Base-by-base conservation (phyloP, 495 filamentous ascomycete species). In the Clohesyomyces aquaticus region DNA sequence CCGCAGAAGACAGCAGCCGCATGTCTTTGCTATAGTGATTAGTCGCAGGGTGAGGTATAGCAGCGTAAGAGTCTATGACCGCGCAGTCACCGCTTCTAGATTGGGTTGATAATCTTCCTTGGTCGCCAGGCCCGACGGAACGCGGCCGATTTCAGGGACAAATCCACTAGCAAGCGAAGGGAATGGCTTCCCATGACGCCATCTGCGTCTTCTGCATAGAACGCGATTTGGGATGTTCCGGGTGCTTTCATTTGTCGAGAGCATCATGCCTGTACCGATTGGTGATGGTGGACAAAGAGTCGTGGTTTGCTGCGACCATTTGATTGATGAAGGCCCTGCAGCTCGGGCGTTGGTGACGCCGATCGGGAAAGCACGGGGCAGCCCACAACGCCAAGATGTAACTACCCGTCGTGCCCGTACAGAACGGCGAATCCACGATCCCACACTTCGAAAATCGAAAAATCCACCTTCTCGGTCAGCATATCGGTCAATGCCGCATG, bases 161-260 rank as follows among this genome's bases (percentile, higher is more conserved):
- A 9, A 59, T 50, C 21, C 26, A 55, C 59, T 55, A 62, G 42
- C 11, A 25, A 49, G 19, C 10, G 32, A n/a, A 12, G 35, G 4
- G 27, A 27, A 25, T 23, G 23, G 25, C 27, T 27, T 28, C 22
- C 12, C 32, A 62, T 62, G 59, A 62, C 59, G 59, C 59, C 50
- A 62, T 62, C 47, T 59, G 35, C 47, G 19, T 62, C 59, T n/a
- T n/a, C n/a, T n/a, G n/a, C n/a, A n/a, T 49, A 55, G 59, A 62
- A 23, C 50, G 35, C 28, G 16, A 19, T 22, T 9, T 55, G 16
- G 16, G 48, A 12, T 47, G 38, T 25, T 27, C 18, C 32, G 18
- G n/a, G 2, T 19, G 14, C 14, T 25, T 27, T 53, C 19, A 53
- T 53, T 61, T 35, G 58, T 22, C 3, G 12, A 43, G 23, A 10